Evolutionary conservation across 371 early-diverging fungal genomes (phyloP).

Genomic region (Paraphysoderma sedebokerense): DNA sequence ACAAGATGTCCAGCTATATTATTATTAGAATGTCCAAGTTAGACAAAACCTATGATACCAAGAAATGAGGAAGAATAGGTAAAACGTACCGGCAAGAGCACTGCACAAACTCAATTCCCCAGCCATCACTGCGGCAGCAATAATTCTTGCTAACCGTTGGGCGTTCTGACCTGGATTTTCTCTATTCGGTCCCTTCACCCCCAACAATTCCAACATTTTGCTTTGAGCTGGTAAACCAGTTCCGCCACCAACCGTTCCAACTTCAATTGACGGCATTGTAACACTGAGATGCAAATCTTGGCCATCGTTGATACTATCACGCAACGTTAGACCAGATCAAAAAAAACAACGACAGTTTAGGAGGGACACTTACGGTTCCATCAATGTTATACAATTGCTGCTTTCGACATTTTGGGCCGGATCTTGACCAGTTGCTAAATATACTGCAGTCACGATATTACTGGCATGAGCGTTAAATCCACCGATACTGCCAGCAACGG

Average conservation of each 20-base stretch:
- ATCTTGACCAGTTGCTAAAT: slow-evolving; percentile 90
- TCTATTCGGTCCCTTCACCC: slow-evolving; percentile 66
- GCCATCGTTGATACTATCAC: slow-evolving; percentile 34
- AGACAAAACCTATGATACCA: no score
- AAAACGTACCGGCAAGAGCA: no score
- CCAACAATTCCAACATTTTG: slow-evolving; percentile 78
- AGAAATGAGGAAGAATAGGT: no score
- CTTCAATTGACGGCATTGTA: slow-evolving; percentile 91
- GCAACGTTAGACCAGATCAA: neutral
- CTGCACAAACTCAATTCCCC: no score
- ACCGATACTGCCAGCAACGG: slow-evolving; percentile 88
- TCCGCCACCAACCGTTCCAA: slow-evolving; percentile 93
- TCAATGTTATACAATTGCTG: slow-evolving; percentile 84
- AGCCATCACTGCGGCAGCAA: slow-evolving; percentile 90
- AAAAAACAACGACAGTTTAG: neutral
- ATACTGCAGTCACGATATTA: slow-evolving; percentile 89
- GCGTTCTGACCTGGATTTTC: slow-evolving; percentile 76
- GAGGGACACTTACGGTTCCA: slow-evolving; percentile 44
- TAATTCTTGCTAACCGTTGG: slow-evolving; percentile 69
- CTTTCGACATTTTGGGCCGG: slow-evolving; percentile 94
- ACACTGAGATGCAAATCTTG: slow-evolving; percentile 68
- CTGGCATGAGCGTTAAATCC: slow-evolving; percentile 95
- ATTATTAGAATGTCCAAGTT: no score
- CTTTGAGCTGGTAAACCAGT: slow-evolving; percentile 75
- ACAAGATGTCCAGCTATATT: no score